A percentile compares a stretch with the other conserved stretches of the same genome.
Conservation (phyloP, 345 rosid species). For the Rhodamnia rubescens region DNA sequence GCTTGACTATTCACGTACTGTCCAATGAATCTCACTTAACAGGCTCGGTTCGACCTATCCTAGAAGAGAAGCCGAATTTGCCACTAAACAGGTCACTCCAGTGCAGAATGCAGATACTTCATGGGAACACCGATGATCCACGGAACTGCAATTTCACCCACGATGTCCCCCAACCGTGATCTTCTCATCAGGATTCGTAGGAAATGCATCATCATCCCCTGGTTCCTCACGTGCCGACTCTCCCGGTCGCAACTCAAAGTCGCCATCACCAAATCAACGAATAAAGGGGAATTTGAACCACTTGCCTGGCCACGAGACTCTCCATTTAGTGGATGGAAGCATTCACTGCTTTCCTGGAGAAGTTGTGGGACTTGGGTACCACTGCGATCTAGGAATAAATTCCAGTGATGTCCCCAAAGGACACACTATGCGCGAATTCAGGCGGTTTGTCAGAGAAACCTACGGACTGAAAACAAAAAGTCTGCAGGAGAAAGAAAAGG, state of each 20-base stretch:
- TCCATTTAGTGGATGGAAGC: not conserved
- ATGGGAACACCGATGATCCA: not conserved
- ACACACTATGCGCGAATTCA: not conserved
- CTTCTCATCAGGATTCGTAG: not conserved
- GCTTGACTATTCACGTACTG: not conserved
- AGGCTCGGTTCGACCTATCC: not conserved
- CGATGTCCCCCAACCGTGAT: not conserved
- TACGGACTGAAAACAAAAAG: not conserved
- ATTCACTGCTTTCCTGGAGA: not conserved
- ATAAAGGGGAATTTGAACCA: not conserved
- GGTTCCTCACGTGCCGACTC: not conserved
- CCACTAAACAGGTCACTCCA: not conserved
- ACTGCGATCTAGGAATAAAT: not conserved
- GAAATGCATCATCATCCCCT: not conserved
- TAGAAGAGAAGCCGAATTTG: not conserved
- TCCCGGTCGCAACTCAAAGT: not conserved
- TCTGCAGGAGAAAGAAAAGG: not conserved
- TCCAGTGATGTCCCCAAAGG: not conserved
- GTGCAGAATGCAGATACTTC: not conserved
- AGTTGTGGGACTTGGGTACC: not conserved
- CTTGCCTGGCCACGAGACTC: not conserved
- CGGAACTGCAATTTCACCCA: not conserved
- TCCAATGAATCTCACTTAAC: not conserved
- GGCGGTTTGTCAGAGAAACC: not conserved
- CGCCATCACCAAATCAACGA: not conserved